A percentile compares a stretch with the other conserved stretches of the same genome.
These are phyloP conservation scores for Neonectria hederae DNA, from an alignment of 2,329 filamentous ascomycete genomes.

Conservation along the genomic window DNA sequence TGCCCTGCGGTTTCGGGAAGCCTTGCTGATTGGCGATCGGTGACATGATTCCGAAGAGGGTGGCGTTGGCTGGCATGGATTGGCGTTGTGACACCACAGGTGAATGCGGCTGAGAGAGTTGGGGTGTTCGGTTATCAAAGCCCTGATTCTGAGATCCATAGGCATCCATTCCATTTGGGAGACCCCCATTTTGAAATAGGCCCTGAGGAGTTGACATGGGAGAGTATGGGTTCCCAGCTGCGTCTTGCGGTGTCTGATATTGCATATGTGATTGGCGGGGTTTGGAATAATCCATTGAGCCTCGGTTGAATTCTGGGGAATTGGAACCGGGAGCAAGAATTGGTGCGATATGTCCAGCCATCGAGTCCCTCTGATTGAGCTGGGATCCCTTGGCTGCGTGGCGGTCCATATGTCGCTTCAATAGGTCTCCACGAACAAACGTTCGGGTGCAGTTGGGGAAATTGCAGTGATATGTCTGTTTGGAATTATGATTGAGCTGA, in stretches of 20 bases:
- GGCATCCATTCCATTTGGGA: constrained; percentile 51
- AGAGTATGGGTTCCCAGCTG: constrained; percentile 56
- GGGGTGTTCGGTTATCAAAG: constrained; percentile 44
- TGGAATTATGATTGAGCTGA: constrained; percentile 94
- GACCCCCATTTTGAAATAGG: constrained; percentile 38
- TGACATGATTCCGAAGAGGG: constrained; percentile 62
- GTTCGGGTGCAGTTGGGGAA: constrained; percentile 89
- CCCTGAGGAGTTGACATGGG: constrained; percentile 56
- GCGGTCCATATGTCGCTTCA: constrained; percentile 83
- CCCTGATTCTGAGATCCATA: constrained; percentile 53
- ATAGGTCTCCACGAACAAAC: constrained; percentile 93
- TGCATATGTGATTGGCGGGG: constrained; percentile 52
- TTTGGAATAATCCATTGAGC: constrained; percentile 52
- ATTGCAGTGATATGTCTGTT: constrained; percentile 94
- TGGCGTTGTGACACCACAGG: constrained; percentile 56
- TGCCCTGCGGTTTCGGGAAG: constrained; percentile 58
- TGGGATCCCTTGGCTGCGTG: constrained; percentile 83
- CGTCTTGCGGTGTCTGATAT: constrained; percentile 58
- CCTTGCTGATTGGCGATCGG: constrained; percentile 61
- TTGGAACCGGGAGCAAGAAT: constrained; percentile 53
- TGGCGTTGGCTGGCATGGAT: constrained; percentile 57
- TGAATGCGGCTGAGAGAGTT: constrained; percentile 45
- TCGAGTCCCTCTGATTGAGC: constrained; percentile 75
- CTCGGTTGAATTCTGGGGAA: constrained; percentile 59
- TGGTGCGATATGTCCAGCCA: constrained; percentile 48